Conservation (phyloP, 257 asterid species). For the Solanum peruvianum region DNA sequence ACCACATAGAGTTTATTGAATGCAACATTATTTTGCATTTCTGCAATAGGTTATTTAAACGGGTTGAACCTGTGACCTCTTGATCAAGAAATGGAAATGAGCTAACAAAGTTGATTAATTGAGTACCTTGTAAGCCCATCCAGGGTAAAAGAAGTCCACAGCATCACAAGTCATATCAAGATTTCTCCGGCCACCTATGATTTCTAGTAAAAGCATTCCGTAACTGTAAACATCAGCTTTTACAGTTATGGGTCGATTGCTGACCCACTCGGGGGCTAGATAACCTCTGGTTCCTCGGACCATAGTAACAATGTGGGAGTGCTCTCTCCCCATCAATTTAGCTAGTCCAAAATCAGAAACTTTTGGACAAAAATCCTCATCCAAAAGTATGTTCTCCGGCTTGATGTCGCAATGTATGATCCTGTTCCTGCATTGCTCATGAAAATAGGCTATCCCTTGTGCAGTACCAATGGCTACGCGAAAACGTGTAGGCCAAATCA, state of each 20-base stretch:
- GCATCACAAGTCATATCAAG: constrained; percentile 70
- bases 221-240: constrained; percentile 91
- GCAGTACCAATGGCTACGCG: constrained; percentile 74
- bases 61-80: neutral
- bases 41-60: neutral
- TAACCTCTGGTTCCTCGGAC: constrained; percentile 83
- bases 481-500: constrained; percentile 73
- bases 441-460: constrained; percentile 83
- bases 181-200: constrained; percentile 80
- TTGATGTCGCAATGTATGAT: constrained; percentile 87
- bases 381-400: constrained; percentile 82
- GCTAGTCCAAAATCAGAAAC: constrained; percentile 95
- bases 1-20: no score
- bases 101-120: neutral
- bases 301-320: constrained; percentile 77
- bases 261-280: constrained; percentile 85
- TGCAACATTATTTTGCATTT: no score
- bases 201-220: constrained; percentile 85
- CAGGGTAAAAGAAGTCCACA: constrained; percentile 79
- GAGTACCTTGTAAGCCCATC: constrained; percentile 97
- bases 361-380: constrained; percentile 72
- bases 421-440: constrained; percentile 85
- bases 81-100: neutral
- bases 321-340: constrained; percentile 90
- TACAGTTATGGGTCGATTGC: constrained; percentile 79